phyloP scores from a whole-genome alignment of 2,329 filamentous ascomycete genomes.

The Claviceps pusilla region DNA sequence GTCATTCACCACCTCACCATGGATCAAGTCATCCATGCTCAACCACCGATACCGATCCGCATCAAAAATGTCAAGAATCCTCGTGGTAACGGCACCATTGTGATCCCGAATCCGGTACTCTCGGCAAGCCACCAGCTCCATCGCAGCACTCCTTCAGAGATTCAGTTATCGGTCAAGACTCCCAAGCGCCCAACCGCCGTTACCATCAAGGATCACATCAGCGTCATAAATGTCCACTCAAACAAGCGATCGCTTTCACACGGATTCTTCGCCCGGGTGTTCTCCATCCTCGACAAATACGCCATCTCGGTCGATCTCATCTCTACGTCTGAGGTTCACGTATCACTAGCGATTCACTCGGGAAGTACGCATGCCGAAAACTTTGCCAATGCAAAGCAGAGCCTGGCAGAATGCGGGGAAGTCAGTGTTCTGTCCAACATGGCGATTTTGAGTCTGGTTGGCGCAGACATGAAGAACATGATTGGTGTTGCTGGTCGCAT shows the following conservation, averaged over 20 bases:
- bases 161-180: conserved; percentile 26
- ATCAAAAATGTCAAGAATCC: conserved; percentile 91
- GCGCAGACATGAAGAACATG: conserved; percentile 97
- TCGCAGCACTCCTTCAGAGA: conserved; percentile 30
- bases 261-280: conserved; percentile 89
- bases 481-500: conserved; percentile 82
- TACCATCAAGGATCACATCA: conserved; percentile 93
- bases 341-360: conserved; percentile 89
- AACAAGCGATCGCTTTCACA: conserved; percentile 94
- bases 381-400: conserved; percentile 52
- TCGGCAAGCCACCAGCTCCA: conserved; percentile 43
- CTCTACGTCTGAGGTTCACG: conserved; percentile 90
- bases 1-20: conserved; percentile 98
- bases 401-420: conserved; percentile 68
- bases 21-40: conserved; percentile 84
- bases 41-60: conserved; percentile 63
- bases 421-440: conserved; percentile 84
- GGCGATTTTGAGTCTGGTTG: conserved; percentile 90
- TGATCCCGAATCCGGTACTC: conserved; percentile 57
- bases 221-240: conserved; percentile 93
- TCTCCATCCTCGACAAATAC: conserved; percentile 75
- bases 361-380: conserved; percentile 49
- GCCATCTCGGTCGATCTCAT: conserved; percentile 89
- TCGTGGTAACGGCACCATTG: conserved; percentile 60
- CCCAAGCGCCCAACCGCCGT: conserved; percentile 74